Evolutionary conservation across 768 basidiomycete genomes (phyloP).

Genomic region (Harrya chromipes): DNA sequence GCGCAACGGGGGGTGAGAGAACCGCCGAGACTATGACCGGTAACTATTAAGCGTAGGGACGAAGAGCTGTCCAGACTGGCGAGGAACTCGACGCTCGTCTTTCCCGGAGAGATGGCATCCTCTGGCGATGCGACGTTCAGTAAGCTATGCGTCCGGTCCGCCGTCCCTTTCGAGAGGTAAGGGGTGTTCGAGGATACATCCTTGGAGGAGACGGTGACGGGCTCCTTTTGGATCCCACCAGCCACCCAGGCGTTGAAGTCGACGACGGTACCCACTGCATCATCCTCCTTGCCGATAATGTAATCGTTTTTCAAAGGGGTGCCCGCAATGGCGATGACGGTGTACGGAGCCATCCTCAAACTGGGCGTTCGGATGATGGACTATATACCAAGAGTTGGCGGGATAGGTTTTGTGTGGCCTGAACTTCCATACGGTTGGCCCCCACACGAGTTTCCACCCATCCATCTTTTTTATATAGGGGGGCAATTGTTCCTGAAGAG

Average conservation of each 20-base stretch:
- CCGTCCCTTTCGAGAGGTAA: constrained; percentile 4
- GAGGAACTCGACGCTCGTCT: constrained; percentile 10
- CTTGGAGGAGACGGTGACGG: not conserved
- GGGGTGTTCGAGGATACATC: not conserved
- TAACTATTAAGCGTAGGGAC: not conserved
- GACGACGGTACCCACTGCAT: constrained; percentile 6
- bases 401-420: constrained; percentile 8
- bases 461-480: not conserved
- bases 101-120: not conserved
- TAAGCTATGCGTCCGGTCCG: not conserved
- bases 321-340: constrained; percentile 13
- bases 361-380: not conserved
- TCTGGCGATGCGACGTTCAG: constrained; percentile 1
- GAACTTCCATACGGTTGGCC: constrained; percentile 16
- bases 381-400: constrained; percentile 16
- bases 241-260: constrained; percentile 10
- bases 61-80: not conserved
- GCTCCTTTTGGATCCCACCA: not conserved
- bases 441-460: constrained; percentile 12
- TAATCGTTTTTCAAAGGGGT: not conserved
- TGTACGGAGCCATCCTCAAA: constrained; percentile 10
- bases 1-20: constrained; percentile 8
- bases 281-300: constrained; percentile 1
- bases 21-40: constrained; percentile 12
- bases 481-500: not conserved